A percentile compares a stretch with the other conserved stretches of the same genome.
phyloP scores from a whole-genome alignment of 768 basidiomycete species.

The Mrakia gelida region DNA sequence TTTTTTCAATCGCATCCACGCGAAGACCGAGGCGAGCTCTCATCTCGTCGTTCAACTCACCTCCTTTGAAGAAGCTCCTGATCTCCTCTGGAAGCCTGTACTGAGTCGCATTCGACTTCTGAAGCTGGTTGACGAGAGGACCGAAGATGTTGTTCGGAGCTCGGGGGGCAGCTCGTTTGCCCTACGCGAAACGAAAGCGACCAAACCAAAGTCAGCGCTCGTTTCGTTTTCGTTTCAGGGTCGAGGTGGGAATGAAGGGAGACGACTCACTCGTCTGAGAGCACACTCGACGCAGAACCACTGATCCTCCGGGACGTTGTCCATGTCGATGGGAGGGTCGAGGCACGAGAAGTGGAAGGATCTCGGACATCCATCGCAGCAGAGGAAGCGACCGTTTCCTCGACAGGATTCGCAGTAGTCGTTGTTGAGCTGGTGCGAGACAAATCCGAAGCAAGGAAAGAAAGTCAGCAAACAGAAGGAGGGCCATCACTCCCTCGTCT shows the following conservation, averaged over 20 bases:
- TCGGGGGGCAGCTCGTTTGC: conserved; percentile 22
- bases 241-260: conserved; percentile 21
- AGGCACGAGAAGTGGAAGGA: conserved; percentile 96
- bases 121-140: conserved; percentile 65
- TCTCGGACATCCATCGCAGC: conserved; percentile 93
- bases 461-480: background rate
- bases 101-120: conserved; percentile 67
- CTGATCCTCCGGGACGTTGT: conserved; percentile 68
- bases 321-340: conserved; percentile 85
- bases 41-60: conserved; percentile 49
- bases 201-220: conserved; percentile 50
- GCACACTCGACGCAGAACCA: conserved; percentile 49
- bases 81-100: conserved; percentile 84
- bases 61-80: conserved; percentile 75
- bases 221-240: background rate
- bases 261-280: conserved; percentile 32
- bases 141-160: conserved; percentile 36
- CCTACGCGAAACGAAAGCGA: background rate
- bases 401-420: conserved; percentile 49
- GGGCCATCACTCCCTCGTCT: background rate
- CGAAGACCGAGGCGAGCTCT: background rate
- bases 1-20: background rate
- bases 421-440: conserved; percentile 46
- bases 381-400: conserved; percentile 71
- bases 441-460: background rate